Percentiles rank a stretch among this genome's conserved stretches.
These are phyloP conservation scores for Sarocladium oryzae DNA, from an alignment of 2,329 filamentous ascomycete species.

Conservation along the genomic window DNA sequence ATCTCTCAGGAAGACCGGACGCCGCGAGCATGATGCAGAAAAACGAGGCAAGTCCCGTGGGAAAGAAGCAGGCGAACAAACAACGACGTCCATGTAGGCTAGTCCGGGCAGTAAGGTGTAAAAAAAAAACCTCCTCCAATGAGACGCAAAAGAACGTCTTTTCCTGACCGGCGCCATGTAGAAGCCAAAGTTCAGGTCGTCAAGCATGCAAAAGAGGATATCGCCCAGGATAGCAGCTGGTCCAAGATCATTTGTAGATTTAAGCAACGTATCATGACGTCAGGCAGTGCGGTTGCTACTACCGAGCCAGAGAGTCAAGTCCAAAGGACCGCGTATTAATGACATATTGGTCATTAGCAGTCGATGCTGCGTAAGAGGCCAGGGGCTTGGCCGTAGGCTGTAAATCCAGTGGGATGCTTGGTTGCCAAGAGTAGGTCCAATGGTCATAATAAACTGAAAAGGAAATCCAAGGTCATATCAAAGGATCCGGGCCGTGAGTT, in stretches of 20 bases:
- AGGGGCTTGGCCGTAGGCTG: background rate
- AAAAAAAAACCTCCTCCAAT: conserved; percentile 7
- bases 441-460: conserved; percentile 7
- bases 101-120: conserved; percentile 7
- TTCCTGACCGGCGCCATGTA: conserved; percentile 5
- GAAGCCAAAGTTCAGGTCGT: background rate
- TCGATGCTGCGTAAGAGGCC: background rate
- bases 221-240: background rate
- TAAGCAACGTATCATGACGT: conserved; percentile 7
- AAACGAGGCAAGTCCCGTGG: conserved; percentile 7
- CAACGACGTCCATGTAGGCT: conserved; percentile 12
- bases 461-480: conserved; percentile 7
- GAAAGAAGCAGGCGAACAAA: conserved; percentile 15
- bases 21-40: conserved; percentile 8
- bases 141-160: conserved; percentile 3
- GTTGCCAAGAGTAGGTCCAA: background rate
- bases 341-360: conserved; percentile 5
- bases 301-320: background rate
- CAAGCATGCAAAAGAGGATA: conserved; percentile 5
- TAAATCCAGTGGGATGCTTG: background rate
- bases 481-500: conserved; percentile 1
- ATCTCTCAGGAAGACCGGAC: conserved; percentile 1
- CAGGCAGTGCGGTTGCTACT: background rate
- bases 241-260: background rate
- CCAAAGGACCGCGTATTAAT: background rate